Evolutionary conservation across 306 rosid genomes (phyloP).

Genomic region (Notholithocarpus densiflorus): DNA sequence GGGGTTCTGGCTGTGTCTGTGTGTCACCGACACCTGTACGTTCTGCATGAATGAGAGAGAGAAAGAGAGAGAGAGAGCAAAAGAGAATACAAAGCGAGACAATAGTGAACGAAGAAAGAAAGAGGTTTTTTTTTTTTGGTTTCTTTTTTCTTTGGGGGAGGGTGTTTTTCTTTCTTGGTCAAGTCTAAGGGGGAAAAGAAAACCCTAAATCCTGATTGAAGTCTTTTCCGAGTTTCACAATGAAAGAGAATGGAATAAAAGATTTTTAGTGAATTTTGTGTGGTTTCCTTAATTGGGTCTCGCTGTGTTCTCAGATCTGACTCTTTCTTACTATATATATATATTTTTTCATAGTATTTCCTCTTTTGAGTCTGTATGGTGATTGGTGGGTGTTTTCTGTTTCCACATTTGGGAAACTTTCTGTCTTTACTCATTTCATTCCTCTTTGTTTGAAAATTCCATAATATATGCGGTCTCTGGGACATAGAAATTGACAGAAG

Average conservation of each 20-base stretch:
- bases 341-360: neutral
- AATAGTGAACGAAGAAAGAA: slow-evolving; percentile 10
- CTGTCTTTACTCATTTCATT: neutral
- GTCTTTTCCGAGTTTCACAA: neutral
- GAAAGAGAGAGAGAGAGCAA: neutral
- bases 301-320: slow-evolving; percentile 49
- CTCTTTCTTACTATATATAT: neutral
- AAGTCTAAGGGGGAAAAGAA: neutral
- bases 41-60: slow-evolving; percentile 32
- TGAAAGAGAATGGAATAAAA: slow-evolving; percentile 8
- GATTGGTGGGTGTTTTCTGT: neutral
- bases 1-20: slow-evolving; percentile 17
- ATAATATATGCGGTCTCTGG: slow-evolving; percentile 12
- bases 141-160: neutral
- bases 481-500: slow-evolving; percentile 96
- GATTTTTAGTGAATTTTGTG: neutral
- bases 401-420: slow-evolving; percentile 26
- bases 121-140: neutral
- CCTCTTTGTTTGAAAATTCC: too few relatives aligned
- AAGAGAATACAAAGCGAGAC: neutral
- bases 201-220: slow-evolving; percentile 46
- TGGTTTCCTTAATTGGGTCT: slow-evolving; percentile 31
- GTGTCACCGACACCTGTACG: slow-evolving; percentile 26
- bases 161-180: neutral
- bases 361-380: neutral